These are phyloP conservation scores for Sextonia rubra DNA, from an alignment of 164 flowering plant genomes.

Conservation along the genomic window DNA sequence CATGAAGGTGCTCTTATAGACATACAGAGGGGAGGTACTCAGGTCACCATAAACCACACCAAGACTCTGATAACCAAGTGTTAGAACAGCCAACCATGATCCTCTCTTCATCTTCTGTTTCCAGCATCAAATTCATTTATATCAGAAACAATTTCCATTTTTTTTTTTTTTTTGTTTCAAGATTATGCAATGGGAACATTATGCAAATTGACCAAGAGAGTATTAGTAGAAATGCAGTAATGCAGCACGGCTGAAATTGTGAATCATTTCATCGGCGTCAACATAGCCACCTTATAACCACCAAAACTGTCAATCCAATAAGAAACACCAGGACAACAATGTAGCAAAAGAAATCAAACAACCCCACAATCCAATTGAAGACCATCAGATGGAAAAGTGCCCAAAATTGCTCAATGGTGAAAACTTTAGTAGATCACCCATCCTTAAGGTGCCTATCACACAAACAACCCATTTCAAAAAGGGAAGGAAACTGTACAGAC, in stretches of 20 bases:
- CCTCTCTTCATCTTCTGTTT: constrained; percentile 44
- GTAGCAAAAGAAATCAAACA: background rate
- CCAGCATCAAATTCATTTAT: constrained; percentile 5
- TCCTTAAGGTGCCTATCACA: background rate
- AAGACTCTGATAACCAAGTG: constrained; percentile 74
- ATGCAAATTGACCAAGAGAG: background rate
- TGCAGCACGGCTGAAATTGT: background rate
- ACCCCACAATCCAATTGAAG: background rate
- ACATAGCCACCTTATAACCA: background rate
- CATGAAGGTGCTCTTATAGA: constrained; percentile 66
- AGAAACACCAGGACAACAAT: background rate
- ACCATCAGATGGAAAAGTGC: background rate
- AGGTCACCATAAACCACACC: constrained; percentile 81
- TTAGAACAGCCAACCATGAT: constrained; percentile 38
- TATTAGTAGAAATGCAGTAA: background rate
- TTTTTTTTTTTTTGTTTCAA: background rate
- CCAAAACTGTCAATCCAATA: background rate
- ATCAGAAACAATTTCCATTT: too few species aligned
- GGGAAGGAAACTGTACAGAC: too few species aligned
- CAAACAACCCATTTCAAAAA: background rate
- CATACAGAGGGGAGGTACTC: constrained; percentile 80
- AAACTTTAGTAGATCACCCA: background rate
- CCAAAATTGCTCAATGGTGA: background rate
- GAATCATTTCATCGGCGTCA: background rate
- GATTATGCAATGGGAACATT: background rate